A percentile compares a stretch with the other conserved stretches of the same genome.
These are phyloP conservation scores for Cercospora sp. DNA, from an alignment of 2,329 filamentous ascomycete genomes.

Conservation along the genomic window DNA sequence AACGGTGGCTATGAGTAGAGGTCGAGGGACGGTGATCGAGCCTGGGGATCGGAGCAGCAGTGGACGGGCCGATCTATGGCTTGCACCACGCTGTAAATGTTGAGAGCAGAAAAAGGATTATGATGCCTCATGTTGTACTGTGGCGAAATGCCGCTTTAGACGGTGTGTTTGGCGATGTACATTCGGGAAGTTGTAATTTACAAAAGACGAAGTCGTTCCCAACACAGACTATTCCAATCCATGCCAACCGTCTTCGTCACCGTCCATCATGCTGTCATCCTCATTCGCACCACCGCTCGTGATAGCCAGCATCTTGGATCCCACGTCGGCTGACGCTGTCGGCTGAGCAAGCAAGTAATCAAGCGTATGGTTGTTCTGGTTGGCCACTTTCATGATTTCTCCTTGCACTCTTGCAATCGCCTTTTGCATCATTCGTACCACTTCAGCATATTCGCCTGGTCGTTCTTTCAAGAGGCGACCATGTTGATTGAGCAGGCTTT, in stretches of 20 bases:
- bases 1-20: no score
- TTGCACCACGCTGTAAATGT: background rate
- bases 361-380: slow-evolving; percentile 86
- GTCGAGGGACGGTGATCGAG: background rate
- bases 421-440: slow-evolving; percentile 78
- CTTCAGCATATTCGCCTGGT: slow-evolving; percentile 74
- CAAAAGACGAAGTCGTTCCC: background rate
- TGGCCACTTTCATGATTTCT: slow-evolving; percentile 78
- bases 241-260: slow-evolving; percentile 38
- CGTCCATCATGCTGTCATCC: slow-evolving; percentile 38
- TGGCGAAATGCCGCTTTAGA: background rate
- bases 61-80: background rate
- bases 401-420: slow-evolving; percentile 77
- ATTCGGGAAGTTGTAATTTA: background rate
- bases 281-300: slow-evolving; percentile 21
- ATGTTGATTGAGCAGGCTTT: slow-evolving; percentile 75
- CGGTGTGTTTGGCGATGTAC: background rate
- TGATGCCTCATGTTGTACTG: background rate
- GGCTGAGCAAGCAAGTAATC: slow-evolving; percentile 67
- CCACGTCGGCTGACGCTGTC: slow-evolving; percentile 19
- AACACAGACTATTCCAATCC: slow-evolving; percentile 33
- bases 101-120: background rate
- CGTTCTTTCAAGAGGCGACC: slow-evolving; percentile 83
- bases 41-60: background rate
- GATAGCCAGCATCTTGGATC: slow-evolving; percentile 24